Evolutionary conservation across 2,329 filamentous ascomycete genomes (phyloP), one percentile per base, ranked within the genome.

Genomic region (Furcasterigmium furcatum): DNA sequence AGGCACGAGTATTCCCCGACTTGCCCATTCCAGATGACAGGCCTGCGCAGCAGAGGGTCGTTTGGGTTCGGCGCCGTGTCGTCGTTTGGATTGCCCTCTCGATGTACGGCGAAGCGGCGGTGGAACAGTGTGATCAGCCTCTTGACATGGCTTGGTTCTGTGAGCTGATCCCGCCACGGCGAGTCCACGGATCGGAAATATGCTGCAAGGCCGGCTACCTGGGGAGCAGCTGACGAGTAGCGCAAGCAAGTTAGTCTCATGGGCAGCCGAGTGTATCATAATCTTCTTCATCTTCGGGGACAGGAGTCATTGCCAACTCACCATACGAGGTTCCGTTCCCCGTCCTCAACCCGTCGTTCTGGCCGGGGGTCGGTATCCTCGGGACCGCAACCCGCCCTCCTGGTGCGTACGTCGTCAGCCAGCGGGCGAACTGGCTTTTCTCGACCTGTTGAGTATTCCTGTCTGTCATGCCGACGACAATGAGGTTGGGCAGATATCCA

Each of bases 211-310:
- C 30, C 42, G 7, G 42, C 42, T 13, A 44, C 24, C 18, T 36
- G 22, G 12, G 42, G 42, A 6, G 32, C 32, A 30, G 42, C 42
- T 44, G 14, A n/a, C n/a, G n/a, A n/a, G n/a, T n/a, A n/a, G n/a
- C n/a, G n/a, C n/a, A n/a, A n/a, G n/a, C n/a, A n/a, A n/a, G n/a
- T n/a, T n/a, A n/a, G n/a, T 38, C 9, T 38, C 30, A 8, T 32
- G 13, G 13, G 29, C 16, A 12, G 12, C 12, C 16, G 12, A 32
- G 29, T 32, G 12, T n/a, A 5, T n/a, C 13, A 13, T 29, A 13
- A 8, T 29, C 25, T 29, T 8, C 25, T 29, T 29, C 8, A 8
- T 8, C 29, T 14, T 5, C 13, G 12, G 12, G 16, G 5, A 13
- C 5, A 13, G 10, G 12, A 13, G 10, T 12, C 13, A 6, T 6